Conservation (phyloP, 345 rosid genomes). For the Hibiscus trionum region DNA sequence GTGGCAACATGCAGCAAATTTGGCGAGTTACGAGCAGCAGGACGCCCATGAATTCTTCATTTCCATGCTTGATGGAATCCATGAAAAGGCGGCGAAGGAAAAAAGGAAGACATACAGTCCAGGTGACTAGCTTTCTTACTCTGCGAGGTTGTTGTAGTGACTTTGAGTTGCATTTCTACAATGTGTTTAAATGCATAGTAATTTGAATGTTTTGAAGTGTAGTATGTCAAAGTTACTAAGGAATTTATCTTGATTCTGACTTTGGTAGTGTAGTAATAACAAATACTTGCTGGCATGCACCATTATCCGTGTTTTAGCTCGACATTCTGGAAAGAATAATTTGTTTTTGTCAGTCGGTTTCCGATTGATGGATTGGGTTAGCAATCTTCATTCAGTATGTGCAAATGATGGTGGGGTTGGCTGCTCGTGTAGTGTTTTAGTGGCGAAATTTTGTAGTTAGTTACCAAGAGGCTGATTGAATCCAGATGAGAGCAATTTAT, state of each 20-base stretch:
- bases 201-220: neutral
- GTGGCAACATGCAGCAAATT: slow-evolving; percentile 62
- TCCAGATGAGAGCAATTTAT: neutral
- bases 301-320: too few species aligned
- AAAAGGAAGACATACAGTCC: slow-evolving; percentile 25
- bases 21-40: slow-evolving; percentile 65
- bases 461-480: neutral
- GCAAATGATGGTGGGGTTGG: too few species aligned
- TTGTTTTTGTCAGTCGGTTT: too few species aligned
- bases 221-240: too few species aligned
- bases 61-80: slow-evolving; percentile 62
- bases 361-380: too few species aligned
- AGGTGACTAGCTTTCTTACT: slow-evolving; percentile 6
- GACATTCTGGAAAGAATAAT: too few species aligned
- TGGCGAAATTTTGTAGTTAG: neutral
- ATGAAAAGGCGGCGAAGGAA: slow-evolving; percentile 54
- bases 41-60: slow-evolving; percentile 69
- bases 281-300: too few species aligned
- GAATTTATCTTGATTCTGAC: too few species aligned
- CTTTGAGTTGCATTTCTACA: neutral
- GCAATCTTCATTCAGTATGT: too few species aligned
- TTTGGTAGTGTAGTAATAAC: too few species aligned
- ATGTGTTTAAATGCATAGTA: neutral
- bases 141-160: neutral
- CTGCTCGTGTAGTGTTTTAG: too few species aligned